Conservation (phyloP, 2,329 filamentous ascomycete species). For the Xenosphaeropsis pyriputrescens region DNA sequence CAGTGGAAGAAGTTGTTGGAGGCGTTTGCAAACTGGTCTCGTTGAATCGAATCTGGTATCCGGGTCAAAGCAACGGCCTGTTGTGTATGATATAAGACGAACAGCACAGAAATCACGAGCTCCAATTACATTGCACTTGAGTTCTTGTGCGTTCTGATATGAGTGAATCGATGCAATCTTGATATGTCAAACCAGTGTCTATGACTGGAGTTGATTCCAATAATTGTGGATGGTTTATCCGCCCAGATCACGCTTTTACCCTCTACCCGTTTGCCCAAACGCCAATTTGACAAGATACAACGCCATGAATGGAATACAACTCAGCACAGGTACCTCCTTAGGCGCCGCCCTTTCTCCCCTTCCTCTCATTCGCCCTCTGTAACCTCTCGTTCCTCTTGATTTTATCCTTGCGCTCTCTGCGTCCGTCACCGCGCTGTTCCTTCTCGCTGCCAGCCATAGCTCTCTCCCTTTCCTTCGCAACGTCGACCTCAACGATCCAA, state of each 20-base stretch:
- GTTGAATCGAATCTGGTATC: too few relatives aligned
- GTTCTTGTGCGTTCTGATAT: neutral
- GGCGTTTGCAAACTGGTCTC: too few relatives aligned
- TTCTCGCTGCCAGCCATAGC: constrained; percentile 37
- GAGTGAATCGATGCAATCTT: too few relatives aligned
- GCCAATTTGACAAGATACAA: neutral
- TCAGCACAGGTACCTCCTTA: too few relatives aligned
- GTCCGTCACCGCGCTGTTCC: constrained; percentile 44
- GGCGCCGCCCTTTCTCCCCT: constrained; percentile 17
- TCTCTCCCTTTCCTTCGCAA: constrained; percentile 48
- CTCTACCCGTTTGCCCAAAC: constrained; percentile 1
- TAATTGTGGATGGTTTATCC: too few relatives aligned
- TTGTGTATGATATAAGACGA: too few relatives aligned
- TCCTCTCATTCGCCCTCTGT: constrained; percentile 51
- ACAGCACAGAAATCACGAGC: too few relatives aligned
- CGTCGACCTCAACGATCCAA: constrained; percentile 87
- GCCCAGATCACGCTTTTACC: too few relatives aligned
- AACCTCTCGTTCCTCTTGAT: constrained; percentile 57
- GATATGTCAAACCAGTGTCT: too few relatives aligned
- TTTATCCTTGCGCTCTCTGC: constrained; percentile 50
- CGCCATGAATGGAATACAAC: constrained; percentile 1
- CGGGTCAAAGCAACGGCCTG: too few relatives aligned
- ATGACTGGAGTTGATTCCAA: too few relatives aligned
- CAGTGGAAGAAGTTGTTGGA: too few relatives aligned
- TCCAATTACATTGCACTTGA: neutral